phyloP scores from a whole-genome alignment of 2,329 filamentous ascomycete genomes.

The Epicoccum sorghinum region DNA sequence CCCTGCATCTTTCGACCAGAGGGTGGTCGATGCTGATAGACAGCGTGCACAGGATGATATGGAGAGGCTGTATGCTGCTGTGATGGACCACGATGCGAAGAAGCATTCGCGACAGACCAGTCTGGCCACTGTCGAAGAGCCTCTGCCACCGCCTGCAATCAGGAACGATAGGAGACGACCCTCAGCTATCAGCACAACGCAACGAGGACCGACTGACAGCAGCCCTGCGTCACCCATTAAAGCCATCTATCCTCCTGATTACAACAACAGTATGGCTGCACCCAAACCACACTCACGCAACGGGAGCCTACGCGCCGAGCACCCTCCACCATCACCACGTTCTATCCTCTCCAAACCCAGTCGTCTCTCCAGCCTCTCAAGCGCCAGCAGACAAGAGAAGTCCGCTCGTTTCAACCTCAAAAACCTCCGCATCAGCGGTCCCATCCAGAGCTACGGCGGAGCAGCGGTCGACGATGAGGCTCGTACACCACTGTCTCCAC shows the following conservation, averaged over 20 bases:
- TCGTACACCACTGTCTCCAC: slow-evolving; percentile 61
- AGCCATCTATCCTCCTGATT: slow-evolving; percentile 56
- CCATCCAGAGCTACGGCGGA: slow-evolving; percentile 54
- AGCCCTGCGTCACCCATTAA: slow-evolving; percentile 51
- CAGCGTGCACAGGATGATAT: slow-evolving; percentile 80
- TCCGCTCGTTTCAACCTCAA: slow-evolving; percentile 56
- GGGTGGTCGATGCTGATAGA: slow-evolving; percentile 75
- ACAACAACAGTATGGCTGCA: slow-evolving; percentile 35
- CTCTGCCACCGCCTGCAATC: slow-evolving; percentile 13
- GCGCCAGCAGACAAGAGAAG: slow-evolving; percentile 41
- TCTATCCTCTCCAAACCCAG: slow-evolving; percentile 46
- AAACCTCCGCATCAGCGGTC: slow-evolving; percentile 64
- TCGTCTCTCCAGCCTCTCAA: slow-evolving; percentile 48
- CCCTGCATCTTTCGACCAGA: slow-evolving; percentile 76
- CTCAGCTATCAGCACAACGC: slow-evolving; percentile 40
- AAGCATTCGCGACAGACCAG: slow-evolving; percentile 46
- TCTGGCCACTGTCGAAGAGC: slow-evolving; percentile 24
- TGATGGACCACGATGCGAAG: slow-evolving; percentile 82
- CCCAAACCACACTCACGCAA: slow-evolving; percentile 30
- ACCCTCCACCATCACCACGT: slow-evolving; percentile 38
- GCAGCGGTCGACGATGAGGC: slow-evolving; percentile 54
- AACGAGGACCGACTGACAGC: slow-evolving; percentile 26
- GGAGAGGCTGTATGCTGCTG: slow-evolving; percentile 88
- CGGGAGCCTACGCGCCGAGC: slow-evolving; percentile 16
- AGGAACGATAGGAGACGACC: slow-evolving; percentile 26